A percentile compares a stretch with the other conserved stretches of the same genome.
These are phyloP conservation scores for Metschnikowia drakensbergensis DNA, from an alignment of 805 yeast species.

Conservation along the genomic window DNA sequence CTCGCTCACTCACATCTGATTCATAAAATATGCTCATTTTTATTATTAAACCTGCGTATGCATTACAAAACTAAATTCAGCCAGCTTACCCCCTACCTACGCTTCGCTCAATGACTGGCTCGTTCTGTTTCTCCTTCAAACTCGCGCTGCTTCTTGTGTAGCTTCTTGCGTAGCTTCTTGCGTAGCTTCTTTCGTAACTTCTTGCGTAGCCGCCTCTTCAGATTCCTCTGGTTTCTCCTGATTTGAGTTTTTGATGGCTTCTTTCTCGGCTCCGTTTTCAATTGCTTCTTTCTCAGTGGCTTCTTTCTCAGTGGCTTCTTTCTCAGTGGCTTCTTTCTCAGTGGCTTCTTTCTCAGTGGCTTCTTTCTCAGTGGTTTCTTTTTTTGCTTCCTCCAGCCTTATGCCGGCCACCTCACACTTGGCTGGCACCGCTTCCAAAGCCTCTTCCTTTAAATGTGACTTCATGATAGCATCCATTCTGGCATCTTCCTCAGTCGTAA, in stretches of 20 bases:
- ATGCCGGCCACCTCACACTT: not conserved
- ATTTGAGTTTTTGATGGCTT: not conserved
- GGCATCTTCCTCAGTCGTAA: constrained; percentile 48
- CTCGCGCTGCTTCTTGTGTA: not conserved
- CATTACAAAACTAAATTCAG: not conserved
- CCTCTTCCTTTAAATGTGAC: constrained; percentile 4
- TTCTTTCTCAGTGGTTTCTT: not conserved
- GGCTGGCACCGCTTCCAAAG: not conserved
- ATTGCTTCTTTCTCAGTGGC: not conserved
- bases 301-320: not conserved
- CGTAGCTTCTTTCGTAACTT: too few species aligned
- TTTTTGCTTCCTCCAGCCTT: not conserved
- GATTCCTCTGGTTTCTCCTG: not conserved
- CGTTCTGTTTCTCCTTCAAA: not conserved
- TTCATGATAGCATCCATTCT: constrained; percentile 45
- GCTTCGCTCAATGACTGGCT: not conserved
- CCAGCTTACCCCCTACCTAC: not conserved
- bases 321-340: not conserved
- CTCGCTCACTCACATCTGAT: not conserved
- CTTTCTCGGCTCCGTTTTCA: not conserved
- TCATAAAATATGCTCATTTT: not conserved
- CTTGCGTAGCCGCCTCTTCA: not conserved
- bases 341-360: not conserved
- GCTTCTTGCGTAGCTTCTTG: too few species aligned
- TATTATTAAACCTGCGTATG: not conserved